Percentiles rank a stretch among this genome's conserved stretches.
phyloP scores from a whole-genome alignment of 2,329 filamentous ascomycete species.

The Colletotrichum tropicale region DNA sequence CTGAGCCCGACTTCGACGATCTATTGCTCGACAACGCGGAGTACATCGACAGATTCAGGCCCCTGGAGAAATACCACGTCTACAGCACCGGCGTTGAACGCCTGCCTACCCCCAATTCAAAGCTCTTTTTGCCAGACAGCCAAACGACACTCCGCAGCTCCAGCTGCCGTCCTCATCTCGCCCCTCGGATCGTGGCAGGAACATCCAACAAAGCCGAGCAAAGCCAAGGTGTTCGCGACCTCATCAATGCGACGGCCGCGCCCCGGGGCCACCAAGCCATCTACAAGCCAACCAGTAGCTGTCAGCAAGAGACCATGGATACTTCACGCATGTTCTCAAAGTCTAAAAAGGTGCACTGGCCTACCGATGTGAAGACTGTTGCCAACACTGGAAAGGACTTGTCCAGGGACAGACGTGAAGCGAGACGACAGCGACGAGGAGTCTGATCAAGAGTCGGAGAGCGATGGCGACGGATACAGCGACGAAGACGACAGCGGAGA shows the following conservation, averaged over 20 bases:
- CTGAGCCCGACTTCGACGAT: not conserved
- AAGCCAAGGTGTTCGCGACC: no score
- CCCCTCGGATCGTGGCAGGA: not conserved
- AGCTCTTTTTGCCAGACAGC: not conserved
- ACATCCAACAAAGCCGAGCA: not conserved
- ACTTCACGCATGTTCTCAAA: not conserved
- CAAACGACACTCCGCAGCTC: not conserved
- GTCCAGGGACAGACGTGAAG: not conserved
- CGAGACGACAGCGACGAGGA: not conserved
- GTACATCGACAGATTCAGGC: not conserved
- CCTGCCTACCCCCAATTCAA: not conserved
- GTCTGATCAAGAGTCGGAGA: fast-evolving
- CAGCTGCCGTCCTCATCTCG: fast-evolving
- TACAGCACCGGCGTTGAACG: fast-evolving
- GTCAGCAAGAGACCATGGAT: fast-evolving
- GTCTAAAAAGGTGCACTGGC: not conserved
- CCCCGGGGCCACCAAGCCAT: not conserved
- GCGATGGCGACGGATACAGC: not conserved
- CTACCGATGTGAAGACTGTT: fast-evolving
- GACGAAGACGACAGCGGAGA: not conserved
- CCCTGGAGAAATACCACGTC: not conserved
- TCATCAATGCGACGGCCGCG: not conserved
- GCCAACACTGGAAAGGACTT: not conserved
- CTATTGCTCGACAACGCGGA: not conserved
- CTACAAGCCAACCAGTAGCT: not conserved